These are phyloP conservation scores for Candida vartiovaarae DNA, from an alignment of 805 yeast species.

Conservation along the genomic window DNA sequence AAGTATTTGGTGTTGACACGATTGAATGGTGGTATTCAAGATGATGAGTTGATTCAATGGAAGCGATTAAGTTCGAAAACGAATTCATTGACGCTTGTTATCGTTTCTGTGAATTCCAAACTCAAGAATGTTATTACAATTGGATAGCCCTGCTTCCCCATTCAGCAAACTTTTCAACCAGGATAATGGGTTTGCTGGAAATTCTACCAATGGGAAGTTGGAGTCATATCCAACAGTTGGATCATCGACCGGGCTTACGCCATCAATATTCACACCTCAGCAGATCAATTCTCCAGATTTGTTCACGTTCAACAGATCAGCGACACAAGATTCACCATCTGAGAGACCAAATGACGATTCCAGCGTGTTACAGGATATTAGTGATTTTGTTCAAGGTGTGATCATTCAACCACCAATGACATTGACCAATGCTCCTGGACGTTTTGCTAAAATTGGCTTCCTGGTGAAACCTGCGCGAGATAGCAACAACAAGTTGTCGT, in stretches of 20 bases:
- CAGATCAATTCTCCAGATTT: slow-evolving; percentile 22
- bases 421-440: slow-evolving; percentile 59
- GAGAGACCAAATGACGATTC: slow-evolving; percentile 14
- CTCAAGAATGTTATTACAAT: slow-evolving; percentile 37
- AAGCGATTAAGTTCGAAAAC: slow-evolving; percentile 57
- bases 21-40: slow-evolving; percentile 67
- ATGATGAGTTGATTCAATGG: slow-evolving; percentile 78
- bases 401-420: slow-evolving; percentile 57
- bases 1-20: slow-evolving; percentile 62
- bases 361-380: slow-evolving; percentile 36
- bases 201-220: slow-evolving; percentile 2
- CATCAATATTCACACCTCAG: slow-evolving; percentile 23
- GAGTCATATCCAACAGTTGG: slow-evolving; percentile 22
- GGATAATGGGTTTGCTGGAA: slow-evolving; percentile 12
- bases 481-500: slow-evolving; percentile 24
- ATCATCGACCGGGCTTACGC: slow-evolving; percentile 22
- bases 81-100: slow-evolving; percentile 53
- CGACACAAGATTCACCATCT: slow-evolving; percentile 15
- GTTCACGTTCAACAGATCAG: slow-evolving; percentile 11
- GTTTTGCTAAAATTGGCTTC: slow-evolving; percentile 68
- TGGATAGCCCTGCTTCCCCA: slow-evolving; percentile 27
- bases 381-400: slow-evolving; percentile 47
- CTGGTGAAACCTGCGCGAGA: slow-evolving; percentile 36
- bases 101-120: slow-evolving; percentile 59
- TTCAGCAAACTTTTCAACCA: slow-evolving; percentile 28